Evolutionary conservation across 2,329 filamentous ascomycete species (phyloP), one percentile per base, ranked within the genome.

Genomic region (Arachnomyces sp.): DNA sequence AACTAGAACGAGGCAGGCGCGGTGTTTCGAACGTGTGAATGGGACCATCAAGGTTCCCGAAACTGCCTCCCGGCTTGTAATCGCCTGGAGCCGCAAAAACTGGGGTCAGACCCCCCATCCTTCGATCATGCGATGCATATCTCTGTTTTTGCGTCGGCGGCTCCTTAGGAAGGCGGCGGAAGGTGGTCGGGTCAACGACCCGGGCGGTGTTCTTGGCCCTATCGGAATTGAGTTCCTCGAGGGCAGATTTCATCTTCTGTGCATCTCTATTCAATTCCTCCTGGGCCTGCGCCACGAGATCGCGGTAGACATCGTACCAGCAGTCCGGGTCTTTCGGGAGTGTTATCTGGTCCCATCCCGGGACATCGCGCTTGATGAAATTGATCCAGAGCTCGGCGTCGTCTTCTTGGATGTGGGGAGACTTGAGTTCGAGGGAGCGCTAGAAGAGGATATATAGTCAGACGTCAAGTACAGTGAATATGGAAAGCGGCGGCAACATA

Each of bases 221-320:
- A 45, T 77, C 67, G 43, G 76, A 66, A 52, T 74, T 71, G 45
- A 83, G 69, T 11, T 71, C 75, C 11, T 72, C 70, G 34, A 83
- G 65, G 31, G 75, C 73, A 34, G 68, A 69, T 51, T 69, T 74
- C 41, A 87, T 67, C 39, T 68, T 69, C 44, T 71, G 72, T 43
- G 77, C 73, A 48, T 82, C 80, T 15, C 69, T 67, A 3, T 70
- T 68, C 6, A 82, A 70, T 38, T 76, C 70, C 38, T 71, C 65
- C 28, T 76, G 67, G 29, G 79, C 74, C 46, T 81, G 69, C 31
- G 68, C 69, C 48, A 77, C 73, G 55, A 89, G 81, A 47, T 79
- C 78, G 48, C 73, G 68, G 65, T 93, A 95, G 11, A 93, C 72
- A 40, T 82, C 78, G 57, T 82, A 78, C 88, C 88, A 95, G 44